Percentiles rank a stretch among this genome's conserved stretches.
These are phyloP conservation scores for Thelonectria rubi DNA, from an alignment of 2,329 filamentous ascomycete genomes.

Conservation along the genomic window DNA sequence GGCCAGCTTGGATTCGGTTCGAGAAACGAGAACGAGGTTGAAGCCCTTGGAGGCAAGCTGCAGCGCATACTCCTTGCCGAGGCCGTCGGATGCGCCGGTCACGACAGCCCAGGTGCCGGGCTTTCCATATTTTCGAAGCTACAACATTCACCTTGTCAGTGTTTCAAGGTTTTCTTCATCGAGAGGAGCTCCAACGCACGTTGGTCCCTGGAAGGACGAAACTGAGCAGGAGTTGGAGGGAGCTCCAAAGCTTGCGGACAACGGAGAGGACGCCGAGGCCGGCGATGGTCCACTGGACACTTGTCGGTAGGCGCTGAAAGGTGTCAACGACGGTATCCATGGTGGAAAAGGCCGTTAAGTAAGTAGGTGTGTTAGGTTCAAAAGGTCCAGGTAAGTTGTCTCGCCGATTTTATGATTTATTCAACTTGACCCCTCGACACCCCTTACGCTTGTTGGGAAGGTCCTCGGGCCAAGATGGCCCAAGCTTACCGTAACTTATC, in stretches of 20 bases:
- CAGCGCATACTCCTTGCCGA: slow-evolving; percentile 94
- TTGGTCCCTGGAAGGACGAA: slow-evolving; percentile 73
- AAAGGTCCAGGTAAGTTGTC: no score
- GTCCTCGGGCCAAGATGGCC: slow-evolving; percentile 28
- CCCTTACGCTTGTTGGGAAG: slow-evolving; percentile 41
- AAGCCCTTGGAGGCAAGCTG: slow-evolving; percentile 92
- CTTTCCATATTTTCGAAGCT: slow-evolving; percentile 91
- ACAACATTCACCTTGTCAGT: slow-evolving; percentile 3
- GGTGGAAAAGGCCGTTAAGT: slow-evolving; percentile 2
- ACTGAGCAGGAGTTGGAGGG: slow-evolving; percentile 69
- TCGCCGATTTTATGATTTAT: no score
- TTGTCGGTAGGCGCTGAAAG: slow-evolving; percentile 31
- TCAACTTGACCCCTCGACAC: slow-evolving; percentile 35
- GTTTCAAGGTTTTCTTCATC: not conserved
- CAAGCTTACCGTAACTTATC: slow-evolving; percentile 38
- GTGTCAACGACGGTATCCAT: slow-evolving; percentile 45
- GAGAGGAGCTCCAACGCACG: slow-evolving; percentile 52
- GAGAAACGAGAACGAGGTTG: slow-evolving; percentile 94
- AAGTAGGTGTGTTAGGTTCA: not conserved
- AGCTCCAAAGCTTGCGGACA: slow-evolving; percentile 64
- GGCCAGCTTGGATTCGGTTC: slow-evolving; percentile 91
- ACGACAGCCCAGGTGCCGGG: slow-evolving; percentile 94
- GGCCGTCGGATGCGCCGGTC: slow-evolving; percentile 93
- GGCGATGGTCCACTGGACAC: slow-evolving; percentile 50
- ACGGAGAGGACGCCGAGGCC: slow-evolving; percentile 68